A percentile compares a stretch with the other conserved stretches of the same genome.
Conservation (phyloP, 352 stramenopile species). For the Phytophthora sp. region DNA sequence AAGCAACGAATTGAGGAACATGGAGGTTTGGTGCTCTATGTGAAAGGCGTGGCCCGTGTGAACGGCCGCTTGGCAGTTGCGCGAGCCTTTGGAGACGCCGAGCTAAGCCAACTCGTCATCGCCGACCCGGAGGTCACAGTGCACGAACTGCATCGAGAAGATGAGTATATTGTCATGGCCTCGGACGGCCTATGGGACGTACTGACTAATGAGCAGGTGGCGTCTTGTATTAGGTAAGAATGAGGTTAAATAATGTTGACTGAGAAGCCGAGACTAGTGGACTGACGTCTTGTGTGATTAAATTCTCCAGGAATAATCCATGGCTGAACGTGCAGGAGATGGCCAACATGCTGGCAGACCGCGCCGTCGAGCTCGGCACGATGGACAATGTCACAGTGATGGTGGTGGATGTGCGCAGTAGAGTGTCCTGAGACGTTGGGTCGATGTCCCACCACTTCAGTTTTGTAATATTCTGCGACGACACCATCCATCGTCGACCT, state of each 20-base stretch:
- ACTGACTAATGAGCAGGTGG: slow-evolving; percentile 73
- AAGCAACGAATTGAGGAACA: slow-evolving; percentile 72
- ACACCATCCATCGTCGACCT: slow-evolving; percentile 2
- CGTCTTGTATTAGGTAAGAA: slow-evolving; percentile 57
- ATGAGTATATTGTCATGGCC: slow-evolving; percentile 80
- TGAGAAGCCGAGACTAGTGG: slow-evolving; percentile 2
- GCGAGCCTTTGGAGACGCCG: slow-evolving; percentile 72
- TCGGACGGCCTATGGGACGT: slow-evolving; percentile 84
- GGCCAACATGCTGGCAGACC: slow-evolving; percentile 63
- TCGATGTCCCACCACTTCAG: slow-evolving; percentile 4
- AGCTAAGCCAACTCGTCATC: slow-evolving; percentile 68
- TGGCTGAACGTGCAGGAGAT: slow-evolving; percentile 72
- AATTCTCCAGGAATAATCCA: slow-evolving; percentile 55
- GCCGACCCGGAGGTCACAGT: slow-evolving; percentile 65
- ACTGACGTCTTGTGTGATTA: slow-evolving; percentile 19
- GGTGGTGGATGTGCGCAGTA: slow-evolving; percentile 66
- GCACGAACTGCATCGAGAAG: slow-evolving; percentile 50
- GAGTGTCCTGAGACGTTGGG: slow-evolving; percentile 23
- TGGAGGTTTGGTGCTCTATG: slow-evolving; percentile 75
- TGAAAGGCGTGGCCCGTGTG: slow-evolving; percentile 74
- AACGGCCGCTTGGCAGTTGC: slow-evolving; percentile 75
- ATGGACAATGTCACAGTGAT: slow-evolving; percentile 83
- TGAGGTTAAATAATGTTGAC: slow-evolving; percentile 11
- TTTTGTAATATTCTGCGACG: slow-evolving; percentile 19
- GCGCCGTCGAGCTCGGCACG: slow-evolving; percentile 70